phyloP scores from a whole-genome alignment of 1,284 basidiomycete genomes.

The Rhodotorula sp. region DNA sequence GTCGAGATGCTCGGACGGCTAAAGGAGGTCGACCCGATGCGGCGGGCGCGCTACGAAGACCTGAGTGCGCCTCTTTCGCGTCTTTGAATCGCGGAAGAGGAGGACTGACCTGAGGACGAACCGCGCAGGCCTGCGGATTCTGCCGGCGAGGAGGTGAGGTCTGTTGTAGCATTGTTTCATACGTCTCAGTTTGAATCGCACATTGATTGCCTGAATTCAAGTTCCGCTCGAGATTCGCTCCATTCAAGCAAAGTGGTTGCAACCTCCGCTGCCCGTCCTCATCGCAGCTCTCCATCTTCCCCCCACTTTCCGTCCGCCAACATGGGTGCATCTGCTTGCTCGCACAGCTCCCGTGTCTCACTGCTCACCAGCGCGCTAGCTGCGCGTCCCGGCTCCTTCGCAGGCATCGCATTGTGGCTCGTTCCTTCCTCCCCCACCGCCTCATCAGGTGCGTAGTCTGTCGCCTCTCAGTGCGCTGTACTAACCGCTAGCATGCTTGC shows the following conservation, averaged over 20 bases:
- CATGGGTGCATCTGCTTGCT: not conserved
- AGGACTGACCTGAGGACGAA: slow-evolving; percentile 55
- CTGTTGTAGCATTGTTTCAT: not conserved
- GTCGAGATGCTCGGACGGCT: slow-evolving; percentile 60
- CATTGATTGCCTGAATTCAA: not conserved
- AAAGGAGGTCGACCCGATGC: slow-evolving; percentile 61
- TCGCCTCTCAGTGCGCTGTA: no score
- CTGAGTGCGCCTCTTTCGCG: slow-evolving; percentile 49
- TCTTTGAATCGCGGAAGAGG: no score
- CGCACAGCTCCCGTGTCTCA: accelerated
- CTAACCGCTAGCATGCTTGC: not conserved
- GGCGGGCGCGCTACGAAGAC: slow-evolving; percentile 65
- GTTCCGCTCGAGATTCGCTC: not conserved
- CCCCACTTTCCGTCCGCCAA: not conserved
- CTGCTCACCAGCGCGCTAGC: not conserved
- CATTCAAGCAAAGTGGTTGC: not conserved
- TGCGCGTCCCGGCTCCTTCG: not conserved
- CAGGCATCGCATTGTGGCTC: slow-evolving; percentile 34
- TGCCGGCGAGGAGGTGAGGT: slow-evolving; percentile 12
- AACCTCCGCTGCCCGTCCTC: not conserved
- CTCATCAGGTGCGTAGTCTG: not conserved
- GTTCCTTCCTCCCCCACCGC: not conserved
- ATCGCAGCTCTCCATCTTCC: not conserved
- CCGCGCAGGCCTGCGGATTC: slow-evolving; percentile 4
- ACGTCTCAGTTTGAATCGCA: not conserved